Evolutionary conservation across 371 early-diverging fungal species (phyloP).

Genomic region (Capniomyces stellatus): DNA sequence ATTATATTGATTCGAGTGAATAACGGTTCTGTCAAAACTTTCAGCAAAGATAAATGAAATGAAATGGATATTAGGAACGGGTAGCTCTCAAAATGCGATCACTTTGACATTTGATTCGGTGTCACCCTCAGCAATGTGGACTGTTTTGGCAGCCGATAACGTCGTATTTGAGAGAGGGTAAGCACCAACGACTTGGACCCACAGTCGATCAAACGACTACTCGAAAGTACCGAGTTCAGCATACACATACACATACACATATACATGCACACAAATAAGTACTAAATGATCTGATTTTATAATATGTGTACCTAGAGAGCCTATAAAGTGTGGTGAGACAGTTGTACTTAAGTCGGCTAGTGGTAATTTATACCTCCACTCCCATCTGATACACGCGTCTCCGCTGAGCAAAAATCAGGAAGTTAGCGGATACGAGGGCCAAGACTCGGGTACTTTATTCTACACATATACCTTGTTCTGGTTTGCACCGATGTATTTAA

Average conservation of each 20-base stretch:
- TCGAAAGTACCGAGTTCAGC: too few relatives aligned
- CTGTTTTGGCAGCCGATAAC: background rate
- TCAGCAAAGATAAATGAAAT: background rate
- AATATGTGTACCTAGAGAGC: too few relatives aligned
- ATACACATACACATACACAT: too few relatives aligned
- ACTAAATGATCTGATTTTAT: too few relatives aligned
- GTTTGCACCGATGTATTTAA: too few relatives aligned
- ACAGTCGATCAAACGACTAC: too few relatives aligned
- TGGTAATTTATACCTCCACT: background rate
- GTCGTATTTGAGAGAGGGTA: background rate
- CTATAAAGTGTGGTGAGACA: background rate
- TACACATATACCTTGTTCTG: too few relatives aligned
- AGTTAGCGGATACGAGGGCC: constrained; percentile 21
- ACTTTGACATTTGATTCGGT: background rate
- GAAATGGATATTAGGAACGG: background rate
- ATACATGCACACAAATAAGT: background rate
- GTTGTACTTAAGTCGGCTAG: background rate
- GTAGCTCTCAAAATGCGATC: background rate
- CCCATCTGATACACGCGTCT: constrained; percentile 8
- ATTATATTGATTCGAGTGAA: too few relatives aligned
- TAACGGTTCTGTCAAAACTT: too few relatives aligned
- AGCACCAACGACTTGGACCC: background rate
- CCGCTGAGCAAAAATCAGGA: constrained; percentile 22
- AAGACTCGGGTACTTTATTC: constrained; percentile 17
- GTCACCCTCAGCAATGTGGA: background rate